Evolutionary conservation across 768 basidiomycete genomes (phyloP).

Genomic region (Russula sp.): DNA sequence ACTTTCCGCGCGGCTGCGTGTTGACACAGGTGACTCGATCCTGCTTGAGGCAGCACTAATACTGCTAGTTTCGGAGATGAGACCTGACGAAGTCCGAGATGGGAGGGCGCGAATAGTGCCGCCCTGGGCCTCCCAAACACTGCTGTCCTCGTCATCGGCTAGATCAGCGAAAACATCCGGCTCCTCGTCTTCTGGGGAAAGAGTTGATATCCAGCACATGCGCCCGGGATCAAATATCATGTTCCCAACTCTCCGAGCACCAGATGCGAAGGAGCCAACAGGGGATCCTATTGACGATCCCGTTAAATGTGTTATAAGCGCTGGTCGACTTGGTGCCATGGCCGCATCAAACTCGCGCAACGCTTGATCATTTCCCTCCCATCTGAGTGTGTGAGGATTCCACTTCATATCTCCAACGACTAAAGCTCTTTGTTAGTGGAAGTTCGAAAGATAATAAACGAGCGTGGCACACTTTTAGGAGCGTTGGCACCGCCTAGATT

Average conservation of each 20-base stretch:
- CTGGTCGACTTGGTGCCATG: constrained; percentile 83
- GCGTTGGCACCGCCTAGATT: constrained; percentile 66
- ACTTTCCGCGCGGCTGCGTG: constrained; percentile 58
- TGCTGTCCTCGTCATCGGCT: constrained; percentile 86
- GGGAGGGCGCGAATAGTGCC: constrained; percentile 74
- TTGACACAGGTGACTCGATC: constrained; percentile 55
- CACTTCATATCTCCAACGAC: constrained; percentile 97
- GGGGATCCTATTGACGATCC: constrained; percentile 85
- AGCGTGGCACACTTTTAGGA: constrained; percentile 62
- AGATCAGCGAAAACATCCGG: constrained; percentile 94
- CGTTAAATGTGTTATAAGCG: constrained; percentile 91
- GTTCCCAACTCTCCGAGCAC: constrained; percentile 90
- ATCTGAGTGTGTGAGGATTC: constrained; percentile 86
- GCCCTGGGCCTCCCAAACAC: constrained; percentile 66
- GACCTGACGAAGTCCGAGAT: constrained; percentile 30
- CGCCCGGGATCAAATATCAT: constrained; percentile 95
- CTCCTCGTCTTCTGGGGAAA: constrained; percentile 86
- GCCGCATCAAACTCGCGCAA: constrained; percentile 86
- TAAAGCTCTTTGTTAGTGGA: constrained; percentile 36
- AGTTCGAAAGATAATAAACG: constrained; percentile 23
- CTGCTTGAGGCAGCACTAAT: constrained; percentile 35
- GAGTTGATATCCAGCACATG: constrained; percentile 93
- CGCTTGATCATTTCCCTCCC: constrained; percentile 96
- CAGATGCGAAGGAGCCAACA: constrained; percentile 66
- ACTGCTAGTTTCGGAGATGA: constrained; percentile 34